Conservation (phyloP, 2,329 filamentous ascomycete genomes). For the Aspergillus pseudonomiae region DNA sequence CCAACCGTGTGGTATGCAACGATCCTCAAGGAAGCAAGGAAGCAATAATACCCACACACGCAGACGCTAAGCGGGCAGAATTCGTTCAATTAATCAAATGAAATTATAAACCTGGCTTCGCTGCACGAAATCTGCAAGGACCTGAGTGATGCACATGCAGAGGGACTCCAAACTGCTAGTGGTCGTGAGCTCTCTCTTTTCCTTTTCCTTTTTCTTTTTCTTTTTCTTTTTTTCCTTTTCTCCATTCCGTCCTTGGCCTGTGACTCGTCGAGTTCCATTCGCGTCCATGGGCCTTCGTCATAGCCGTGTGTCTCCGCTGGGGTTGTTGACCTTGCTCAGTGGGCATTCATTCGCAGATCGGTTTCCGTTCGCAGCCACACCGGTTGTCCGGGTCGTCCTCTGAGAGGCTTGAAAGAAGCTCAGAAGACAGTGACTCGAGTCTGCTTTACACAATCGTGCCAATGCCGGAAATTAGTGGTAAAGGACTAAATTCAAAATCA, state of each 20-base stretch:
- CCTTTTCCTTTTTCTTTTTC: not conserved
- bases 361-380: conserved; percentile 24
- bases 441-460: not conserved
- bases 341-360: conserved; percentile 26
- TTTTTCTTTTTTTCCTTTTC: not conserved
- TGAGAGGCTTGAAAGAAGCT: conserved; percentile 3
- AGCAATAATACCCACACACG: not conserved
- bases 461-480: not conserved
- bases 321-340: conserved; percentile 11
- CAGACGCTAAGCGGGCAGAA: not conserved
- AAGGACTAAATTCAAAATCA: not conserved
- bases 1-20: not conserved
- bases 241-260: conserved; percentile 24
- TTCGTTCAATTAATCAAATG: not conserved
- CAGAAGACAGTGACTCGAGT: not conserved
- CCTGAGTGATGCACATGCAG: conserved; percentile 22
- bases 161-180: conserved; percentile 2
- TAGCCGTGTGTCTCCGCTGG: conserved; percentile 22
- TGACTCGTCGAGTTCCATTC: conserved; percentile 34
- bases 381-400: conserved; percentile 22
- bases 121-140: conserved; percentile 36
- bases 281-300: conserved; percentile 28
- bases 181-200: conserved; percentile 15
- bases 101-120: not conserved
- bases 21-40: not conserved